Percentiles rank a stretch among this genome's conserved stretches.
Evolutionary conservation across 2,329 filamentous ascomycete genomes (phyloP).

Genomic region (Daldinia eschscholtzii): DNA sequence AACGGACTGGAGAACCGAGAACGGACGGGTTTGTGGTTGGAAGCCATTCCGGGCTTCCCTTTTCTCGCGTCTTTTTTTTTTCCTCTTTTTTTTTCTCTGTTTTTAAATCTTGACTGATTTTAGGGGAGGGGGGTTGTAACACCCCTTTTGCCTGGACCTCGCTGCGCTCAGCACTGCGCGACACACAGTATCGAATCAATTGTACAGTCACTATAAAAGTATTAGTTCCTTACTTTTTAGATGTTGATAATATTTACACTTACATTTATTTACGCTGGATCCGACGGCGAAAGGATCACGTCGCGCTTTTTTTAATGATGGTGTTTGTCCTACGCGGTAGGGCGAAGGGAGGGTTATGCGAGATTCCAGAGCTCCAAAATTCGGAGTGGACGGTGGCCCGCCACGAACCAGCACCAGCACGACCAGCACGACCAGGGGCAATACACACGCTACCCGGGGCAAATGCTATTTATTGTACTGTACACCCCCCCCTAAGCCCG

Average conservation of each 20-base stretch:
- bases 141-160: conserved; percentile 48
- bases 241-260: background rate
- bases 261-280: background rate
- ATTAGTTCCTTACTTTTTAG: conserved; percentile 40
- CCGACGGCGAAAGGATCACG: conserved; percentile 11
- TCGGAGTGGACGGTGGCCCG: conserved; percentile 39
- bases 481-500: background rate
- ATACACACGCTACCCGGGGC: conserved; percentile 16
- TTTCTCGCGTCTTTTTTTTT: conserved; percentile 16
- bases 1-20: conserved; percentile 70
- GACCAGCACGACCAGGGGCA: conserved; percentile 20
- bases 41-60: conserved; percentile 44
- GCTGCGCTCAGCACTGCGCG: conserved; percentile 40
- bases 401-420: conserved; percentile 20
- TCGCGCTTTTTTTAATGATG: conserved; percentile 40
- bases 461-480: conserved; percentile 4
- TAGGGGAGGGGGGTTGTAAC: conserved; percentile 43
- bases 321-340: conserved; percentile 44
- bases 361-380: conserved; percentile 45
- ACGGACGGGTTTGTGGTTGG: conserved; percentile 53
- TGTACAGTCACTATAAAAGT: conserved; percentile 24
- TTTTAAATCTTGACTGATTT: conserved; percentile 15
- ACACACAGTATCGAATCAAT: conserved; percentile 45
- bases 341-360: conserved; percentile 41
- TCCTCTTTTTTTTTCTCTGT: conserved; percentile 17